Evolutionary conservation across 371 early-diverging fungal genomes (phyloP).

Genomic region (Nematocida sp.): DNA sequence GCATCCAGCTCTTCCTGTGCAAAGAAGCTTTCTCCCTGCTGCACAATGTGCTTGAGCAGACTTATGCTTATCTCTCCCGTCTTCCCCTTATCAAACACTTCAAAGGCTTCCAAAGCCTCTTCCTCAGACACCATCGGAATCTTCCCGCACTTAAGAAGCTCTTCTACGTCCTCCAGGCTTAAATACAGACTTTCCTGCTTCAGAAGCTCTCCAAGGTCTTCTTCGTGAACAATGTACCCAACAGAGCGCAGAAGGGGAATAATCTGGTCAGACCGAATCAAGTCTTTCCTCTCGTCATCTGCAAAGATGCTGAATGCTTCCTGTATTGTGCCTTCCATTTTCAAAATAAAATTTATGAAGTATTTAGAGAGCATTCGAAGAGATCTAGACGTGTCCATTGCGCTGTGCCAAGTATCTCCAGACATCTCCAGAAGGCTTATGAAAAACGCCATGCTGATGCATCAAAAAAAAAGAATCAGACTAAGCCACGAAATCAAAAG

Average conservation of each 20-base stretch:
- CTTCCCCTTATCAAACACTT: conserved; percentile 40
- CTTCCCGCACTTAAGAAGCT: background rate
- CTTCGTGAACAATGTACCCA: conserved; percentile 4
- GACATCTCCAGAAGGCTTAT: background rate
- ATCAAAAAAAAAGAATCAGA: conserved; percentile 19
- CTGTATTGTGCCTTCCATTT: conserved; percentile 16
- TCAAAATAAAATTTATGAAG: conserved; percentile 29
- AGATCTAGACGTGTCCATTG: background rate
- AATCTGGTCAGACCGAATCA: background rate
- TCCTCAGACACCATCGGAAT: conserved; percentile 18
- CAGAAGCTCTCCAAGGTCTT: background rate
- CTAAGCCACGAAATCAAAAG: background rate
- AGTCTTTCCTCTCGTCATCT: background rate
- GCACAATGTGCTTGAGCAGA: conserved; percentile 50
- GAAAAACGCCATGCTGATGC: background rate
- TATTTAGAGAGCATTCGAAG: background rate
- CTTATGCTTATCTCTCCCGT: conserved; percentile 51
- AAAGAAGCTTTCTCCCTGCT: conserved; percentile 30
- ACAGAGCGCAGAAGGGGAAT: background rate
- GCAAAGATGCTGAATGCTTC: conserved; percentile 18
- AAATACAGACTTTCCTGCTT: background rate
- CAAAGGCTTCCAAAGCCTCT: conserved; percentile 50
- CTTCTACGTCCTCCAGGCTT: background rate
- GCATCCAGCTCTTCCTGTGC: conserved; percentile 52
- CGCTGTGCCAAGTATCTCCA: background rate